These are phyloP conservation scores for Candida silvatica DNA, from an alignment of 805 yeast genomes.

Conservation along the genomic window DNA sequence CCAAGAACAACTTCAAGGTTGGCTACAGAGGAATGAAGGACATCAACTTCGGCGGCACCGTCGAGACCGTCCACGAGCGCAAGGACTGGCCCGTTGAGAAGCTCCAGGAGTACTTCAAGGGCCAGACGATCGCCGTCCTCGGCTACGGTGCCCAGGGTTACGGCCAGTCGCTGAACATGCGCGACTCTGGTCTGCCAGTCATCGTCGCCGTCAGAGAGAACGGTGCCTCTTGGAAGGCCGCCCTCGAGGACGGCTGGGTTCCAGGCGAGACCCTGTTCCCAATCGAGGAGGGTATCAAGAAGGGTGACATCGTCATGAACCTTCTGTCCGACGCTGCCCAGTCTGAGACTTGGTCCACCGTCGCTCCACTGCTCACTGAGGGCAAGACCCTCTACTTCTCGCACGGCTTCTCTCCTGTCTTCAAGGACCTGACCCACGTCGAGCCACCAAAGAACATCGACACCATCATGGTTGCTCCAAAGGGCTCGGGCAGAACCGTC, in stretches of 20 bases:
- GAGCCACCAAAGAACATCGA: constrained; percentile 93
- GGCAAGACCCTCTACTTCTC: constrained; percentile 98
- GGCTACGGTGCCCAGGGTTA: constrained; percentile 99
- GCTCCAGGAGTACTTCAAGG: constrained; percentile 91
- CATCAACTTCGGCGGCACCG: constrained; percentile 94
- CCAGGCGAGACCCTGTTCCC: constrained; percentile 98
- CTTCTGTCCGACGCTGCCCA: constrained; percentile 98
- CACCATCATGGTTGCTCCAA: constrained; percentile 98
- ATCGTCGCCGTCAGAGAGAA: constrained; percentile 96
- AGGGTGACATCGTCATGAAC: constrained; percentile 96
- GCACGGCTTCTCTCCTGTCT: constrained; percentile 99
- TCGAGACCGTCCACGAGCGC: constrained; percentile 96
- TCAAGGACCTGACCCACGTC: constrained; percentile 95
- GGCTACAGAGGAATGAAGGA: constrained; percentile 88
- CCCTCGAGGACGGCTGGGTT: constrained; percentile 99
- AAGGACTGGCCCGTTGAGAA: constrained; percentile 99
- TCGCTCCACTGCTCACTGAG: constrained; percentile 89
- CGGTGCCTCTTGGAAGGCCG: constrained; percentile 99
- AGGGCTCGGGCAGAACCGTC: constrained; percentile 99
- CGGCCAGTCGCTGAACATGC: constrained; percentile 98
- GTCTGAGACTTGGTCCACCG: constrained; percentile 90
- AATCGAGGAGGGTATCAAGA: constrained; percentile 84
- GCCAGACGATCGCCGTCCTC: constrained; percentile 94
- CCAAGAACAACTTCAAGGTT: constrained; percentile 33
- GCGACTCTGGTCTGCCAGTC: constrained; percentile 98